Evolutionary conservation across 805 yeast species (phyloP).

Genomic region (Nakazawaea peltata): DNA sequence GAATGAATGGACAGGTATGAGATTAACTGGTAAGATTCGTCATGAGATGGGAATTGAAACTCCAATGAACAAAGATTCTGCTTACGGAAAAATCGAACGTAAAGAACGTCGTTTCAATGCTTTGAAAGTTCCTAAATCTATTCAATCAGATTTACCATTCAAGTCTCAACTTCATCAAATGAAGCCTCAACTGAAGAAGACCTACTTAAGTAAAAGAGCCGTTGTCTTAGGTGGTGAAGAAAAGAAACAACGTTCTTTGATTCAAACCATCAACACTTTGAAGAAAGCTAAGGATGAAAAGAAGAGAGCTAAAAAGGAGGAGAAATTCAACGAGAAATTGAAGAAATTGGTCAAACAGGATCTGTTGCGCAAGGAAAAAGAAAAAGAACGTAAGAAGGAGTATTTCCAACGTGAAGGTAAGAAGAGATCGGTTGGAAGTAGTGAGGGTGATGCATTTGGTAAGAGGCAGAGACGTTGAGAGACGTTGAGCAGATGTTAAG

Average conservation of each 20-base stretch:
- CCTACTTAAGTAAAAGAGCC: slow-evolving; percentile 84
- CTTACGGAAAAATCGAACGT: slow-evolving; percentile 71
- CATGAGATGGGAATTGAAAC: slow-evolving; percentile 63
- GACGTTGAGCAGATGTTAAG: slow-evolving; percentile 1
- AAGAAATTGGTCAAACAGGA: slow-evolving; percentile 72
- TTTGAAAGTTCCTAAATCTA: slow-evolving; percentile 72
- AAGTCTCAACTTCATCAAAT: slow-evolving; percentile 82
- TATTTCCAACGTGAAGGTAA: slow-evolving; percentile 67
- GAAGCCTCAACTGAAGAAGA: slow-evolving; percentile 79
- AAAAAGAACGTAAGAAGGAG: slow-evolving; percentile 80
- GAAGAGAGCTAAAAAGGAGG: slow-evolving; percentile 64
- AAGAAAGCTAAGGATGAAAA: slow-evolving; percentile 80
- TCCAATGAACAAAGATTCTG: slow-evolving; percentile 44
- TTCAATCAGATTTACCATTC: slow-evolving; percentile 79
- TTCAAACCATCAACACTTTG: slow-evolving; percentile 80
- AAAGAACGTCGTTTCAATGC: slow-evolving; percentile 80
- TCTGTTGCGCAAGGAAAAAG: slow-evolving; percentile 64
- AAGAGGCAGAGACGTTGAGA: slow-evolving; percentile 11
- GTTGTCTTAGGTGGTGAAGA: slow-evolving; percentile 90
- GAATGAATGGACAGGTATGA: slow-evolving; percentile 92
- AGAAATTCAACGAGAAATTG: slow-evolving; percentile 64
- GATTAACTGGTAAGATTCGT: slow-evolving; percentile 89
- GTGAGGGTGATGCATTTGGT: slow-evolving; percentile 21
- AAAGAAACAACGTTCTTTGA: slow-evolving; percentile 82
- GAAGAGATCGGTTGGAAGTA: slow-evolving; percentile 36